Evolutionary conservation across 2,329 filamentous ascomycete species (phyloP).

Genomic region (Malbranchea zuffiana): DNA sequence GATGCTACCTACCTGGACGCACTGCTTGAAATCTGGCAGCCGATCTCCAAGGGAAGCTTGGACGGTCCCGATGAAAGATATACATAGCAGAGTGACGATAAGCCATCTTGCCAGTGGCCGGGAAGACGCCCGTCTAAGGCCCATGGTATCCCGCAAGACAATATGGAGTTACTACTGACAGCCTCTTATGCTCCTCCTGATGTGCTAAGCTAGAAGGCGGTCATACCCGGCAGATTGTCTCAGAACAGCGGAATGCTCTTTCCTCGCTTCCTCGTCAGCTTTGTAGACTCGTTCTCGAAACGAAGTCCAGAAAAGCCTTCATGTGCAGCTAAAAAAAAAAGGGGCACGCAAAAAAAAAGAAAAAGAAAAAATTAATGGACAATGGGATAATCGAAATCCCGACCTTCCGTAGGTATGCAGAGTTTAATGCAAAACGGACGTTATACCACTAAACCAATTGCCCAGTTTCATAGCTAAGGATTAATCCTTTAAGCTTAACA

Average conservation of each 20-base stretch:
- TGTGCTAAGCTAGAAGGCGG: too few relatives aligned
- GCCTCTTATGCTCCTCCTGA: too few relatives aligned
- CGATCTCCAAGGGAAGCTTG: constrained; percentile 72
- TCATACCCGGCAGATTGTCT: constrained; percentile 5
- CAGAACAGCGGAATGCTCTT: neutral
- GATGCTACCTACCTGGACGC: constrained; percentile 56
- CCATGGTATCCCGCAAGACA: constrained; percentile 10
- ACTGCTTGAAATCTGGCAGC: constrained; percentile 76
- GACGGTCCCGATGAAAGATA: constrained; percentile 28
- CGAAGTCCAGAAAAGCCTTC: too few relatives aligned
- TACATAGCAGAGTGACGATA: constrained; percentile 25
- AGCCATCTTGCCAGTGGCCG: constrained; percentile 14
- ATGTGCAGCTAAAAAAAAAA: constrained; percentile 1
- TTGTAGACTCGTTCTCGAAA: too few relatives aligned
- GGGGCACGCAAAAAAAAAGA: constrained; percentile 2
- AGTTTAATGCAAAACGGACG: constrained; percentile 22
- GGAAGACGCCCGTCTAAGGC: constrained; percentile 5
- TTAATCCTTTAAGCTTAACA: neutral
- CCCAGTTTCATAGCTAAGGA: constrained; percentile 5
- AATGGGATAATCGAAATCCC: constrained; percentile 21
- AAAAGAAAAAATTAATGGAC: constrained; percentile 16
- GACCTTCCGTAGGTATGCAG: constrained; percentile 18
- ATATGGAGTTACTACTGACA: neutral
- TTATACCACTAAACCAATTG: constrained; percentile 21
- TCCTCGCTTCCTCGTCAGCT: too few relatives aligned